Evolutionary conservation across 345 rosid species (phyloP).

Genomic region (Rhodamnia rubescens): DNA sequence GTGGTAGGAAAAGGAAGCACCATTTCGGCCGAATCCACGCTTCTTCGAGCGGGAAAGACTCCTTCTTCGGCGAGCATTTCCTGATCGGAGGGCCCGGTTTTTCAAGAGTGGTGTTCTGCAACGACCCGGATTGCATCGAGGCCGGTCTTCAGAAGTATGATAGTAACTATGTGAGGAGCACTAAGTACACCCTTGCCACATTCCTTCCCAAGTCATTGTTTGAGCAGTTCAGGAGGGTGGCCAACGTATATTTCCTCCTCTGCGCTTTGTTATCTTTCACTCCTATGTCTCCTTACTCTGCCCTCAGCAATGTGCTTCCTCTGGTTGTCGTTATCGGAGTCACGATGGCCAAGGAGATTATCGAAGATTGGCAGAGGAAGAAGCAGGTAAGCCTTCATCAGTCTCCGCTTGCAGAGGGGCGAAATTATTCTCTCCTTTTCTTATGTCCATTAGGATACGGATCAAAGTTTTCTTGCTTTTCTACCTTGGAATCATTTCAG

Average conservation of each 20-base stretch:
- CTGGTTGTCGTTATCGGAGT: slow-evolving; percentile 67
- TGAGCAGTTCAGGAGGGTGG: slow-evolving; percentile 94
- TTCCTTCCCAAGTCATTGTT: slow-evolving; percentile 79
- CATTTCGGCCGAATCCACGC: slow-evolving; percentile 60
- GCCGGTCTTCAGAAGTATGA: slow-evolving; percentile 34
- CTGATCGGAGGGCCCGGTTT: slow-evolving; percentile 92
- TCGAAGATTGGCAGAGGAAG: slow-evolving; percentile 85
- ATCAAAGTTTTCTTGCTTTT: background rate
- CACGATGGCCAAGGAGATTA: slow-evolving; percentile 79
- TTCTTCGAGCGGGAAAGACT: slow-evolving; percentile 51
- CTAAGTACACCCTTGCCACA: slow-evolving; percentile 68
- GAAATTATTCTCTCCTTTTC: background rate
- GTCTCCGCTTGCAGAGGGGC: background rate
- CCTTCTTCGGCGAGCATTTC: slow-evolving; percentile 10
- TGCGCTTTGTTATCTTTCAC: slow-evolving; percentile 77
- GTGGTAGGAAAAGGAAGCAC: slow-evolving; percentile 50
- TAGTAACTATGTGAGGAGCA: slow-evolving; percentile 65
- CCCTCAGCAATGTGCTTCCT: slow-evolving; percentile 77
- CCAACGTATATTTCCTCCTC: slow-evolving; percentile 77
- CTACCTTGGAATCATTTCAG: background rate
- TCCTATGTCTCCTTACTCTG: slow-evolving; percentile 63
- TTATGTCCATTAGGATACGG: background rate
- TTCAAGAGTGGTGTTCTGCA: slow-evolving; percentile 71
- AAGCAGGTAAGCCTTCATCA: slow-evolving; percentile 40
- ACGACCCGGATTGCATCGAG: slow-evolving; percentile 60